Conservation (phyloP, 1,139 yeast species). For the Sugiyamaella neomexicana region DNA sequence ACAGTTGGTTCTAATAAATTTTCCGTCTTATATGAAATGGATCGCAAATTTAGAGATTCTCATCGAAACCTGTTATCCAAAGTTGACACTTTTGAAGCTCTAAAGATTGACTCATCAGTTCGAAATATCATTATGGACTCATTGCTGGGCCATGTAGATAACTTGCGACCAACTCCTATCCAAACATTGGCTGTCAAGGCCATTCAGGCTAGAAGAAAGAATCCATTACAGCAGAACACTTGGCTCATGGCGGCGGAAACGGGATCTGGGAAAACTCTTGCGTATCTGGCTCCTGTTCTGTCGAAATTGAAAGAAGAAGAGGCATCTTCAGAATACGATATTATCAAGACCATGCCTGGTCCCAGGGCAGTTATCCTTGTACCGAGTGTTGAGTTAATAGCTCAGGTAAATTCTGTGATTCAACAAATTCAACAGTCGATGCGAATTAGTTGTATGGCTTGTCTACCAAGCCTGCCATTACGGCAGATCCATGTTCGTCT, state of each 20-base stretch:
- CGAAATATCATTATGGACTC: conserved; percentile 56
- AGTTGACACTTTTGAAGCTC: conserved; percentile 60
- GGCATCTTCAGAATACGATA: conserved; percentile 31
- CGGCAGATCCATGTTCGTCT: not conserved
- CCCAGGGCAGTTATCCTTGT: conserved; percentile 65
- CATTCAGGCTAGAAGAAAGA: conserved; percentile 43
- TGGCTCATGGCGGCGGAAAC: conserved; percentile 93
- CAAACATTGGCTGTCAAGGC: conserved; percentile 60
- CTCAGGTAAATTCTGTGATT: conserved; percentile 66
- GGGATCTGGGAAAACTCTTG: conserved; percentile 95
- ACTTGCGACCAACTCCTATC: conserved; percentile 57
- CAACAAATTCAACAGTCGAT: conserved; percentile 5
- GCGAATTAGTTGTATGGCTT: not conserved
- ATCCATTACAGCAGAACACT: conserved; percentile 49
- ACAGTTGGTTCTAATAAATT: conserved; percentile 29
- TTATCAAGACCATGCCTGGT: conserved; percentile 43
- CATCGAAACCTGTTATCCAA: conserved; percentile 47
- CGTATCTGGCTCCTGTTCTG: conserved; percentile 74
- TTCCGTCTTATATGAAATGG: conserved; percentile 40
- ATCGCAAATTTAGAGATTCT: conserved; percentile 35
- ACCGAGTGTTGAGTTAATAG: conserved; percentile 87
- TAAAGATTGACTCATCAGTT: conserved; percentile 67
- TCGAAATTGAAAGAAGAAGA: conserved; percentile 59
- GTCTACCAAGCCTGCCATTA: not conserved
- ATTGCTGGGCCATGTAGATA: conserved; percentile 19